Evolutionary conservation across 164 flowering plant species (phyloP), one percentile per base, ranked within the genome.

Genomic region (Dillenia suffruticosa): DNA sequence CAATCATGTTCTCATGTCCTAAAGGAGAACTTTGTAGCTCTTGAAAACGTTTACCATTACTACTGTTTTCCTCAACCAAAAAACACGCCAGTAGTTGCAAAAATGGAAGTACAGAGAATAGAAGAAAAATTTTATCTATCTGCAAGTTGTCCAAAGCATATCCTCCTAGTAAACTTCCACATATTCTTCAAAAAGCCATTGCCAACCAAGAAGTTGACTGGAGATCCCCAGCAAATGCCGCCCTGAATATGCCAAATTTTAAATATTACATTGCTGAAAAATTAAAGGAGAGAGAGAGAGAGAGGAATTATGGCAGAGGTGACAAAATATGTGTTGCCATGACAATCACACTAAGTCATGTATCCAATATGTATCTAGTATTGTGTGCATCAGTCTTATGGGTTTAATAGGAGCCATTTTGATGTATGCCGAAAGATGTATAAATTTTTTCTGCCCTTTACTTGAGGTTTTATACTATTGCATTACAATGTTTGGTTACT

Each of bases 141-240:
- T 71, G 72, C 59, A 92, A 63, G 69, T 75, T 85, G 64, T 56
- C 64, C 61, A 90, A 72, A 26, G 96, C 86, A 73, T 82, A 84
- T 74, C 98, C 98, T 54, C 98, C 98, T 13, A 88, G 68, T 66
- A 90, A 76, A 67, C 96, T 90, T 56, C 98, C 98, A 64, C 73
- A 83, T 60, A 92, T 82, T 72, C 98, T 96, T 60, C 98, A 96
- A 54, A 85, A 71, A 53, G 98, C 93, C 98, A 92, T 92, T 51
- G 96, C 66, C 13, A 85, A 76, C 98, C 98, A 90, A 52, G 98
- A 90, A 44, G 87, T 45, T 56, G 95, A 84, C 73, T 92, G 98
- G 14, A 92, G 90, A 59, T 92, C 98, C 59, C 98, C 98, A 66
- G 98, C 85, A 82, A 88, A 92, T 64, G 84, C 58, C 32, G 90